Evolutionary conservation across 148 eudicot species (phyloP), one percentile per base, ranked within the genome.

Genomic region (Camellia japonica): DNA sequence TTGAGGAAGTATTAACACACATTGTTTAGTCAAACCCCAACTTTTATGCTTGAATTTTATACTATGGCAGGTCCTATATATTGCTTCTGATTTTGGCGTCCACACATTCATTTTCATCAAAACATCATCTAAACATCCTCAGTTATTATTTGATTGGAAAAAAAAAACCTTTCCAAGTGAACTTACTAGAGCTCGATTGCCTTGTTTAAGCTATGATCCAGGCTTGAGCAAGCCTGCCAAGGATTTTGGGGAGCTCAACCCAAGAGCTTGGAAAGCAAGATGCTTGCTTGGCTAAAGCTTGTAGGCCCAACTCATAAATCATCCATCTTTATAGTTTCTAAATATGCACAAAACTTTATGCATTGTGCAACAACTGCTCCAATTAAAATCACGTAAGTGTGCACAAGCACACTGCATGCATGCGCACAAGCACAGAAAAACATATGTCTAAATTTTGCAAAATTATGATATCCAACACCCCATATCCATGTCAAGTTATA

Each of bases 1-100:
- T 73, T 51, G 13, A 72, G 75, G 60, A 59, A 75, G 54, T 46
- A 75, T 46, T 49, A 71, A 0, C 5, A 6, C 79, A 76, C 42
- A 46, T n/a, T n/a, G 23, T 18, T 3, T 8, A 44, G 41, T 63
- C 58, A 20, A 63, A 16, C 44, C 7, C 19, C 69, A 3, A 62
- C 69, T 19, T 47, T 4, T 61, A 61, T 19, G 42, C 54, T 61
- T 42, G 54, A 42, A 60, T 60, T 75, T 44, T 44, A 44, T 6
- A 62, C 5, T 19, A 19, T 14, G 5, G 42, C 58, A 49, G 14
- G 19, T 46, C 43, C 56, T 41, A 58, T 18, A 41, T 43, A 38
- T 42, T 60, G 10, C 30, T 51, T 6, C 7, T 68, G 13, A n/a
- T 43, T 16, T 68, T 19, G 43, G 42, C 20, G 9, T 51, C 72